Evolutionary conservation across 1,284 basidiomycete species (phyloP).

Genomic region (Fomitopsis palustris): DNA sequence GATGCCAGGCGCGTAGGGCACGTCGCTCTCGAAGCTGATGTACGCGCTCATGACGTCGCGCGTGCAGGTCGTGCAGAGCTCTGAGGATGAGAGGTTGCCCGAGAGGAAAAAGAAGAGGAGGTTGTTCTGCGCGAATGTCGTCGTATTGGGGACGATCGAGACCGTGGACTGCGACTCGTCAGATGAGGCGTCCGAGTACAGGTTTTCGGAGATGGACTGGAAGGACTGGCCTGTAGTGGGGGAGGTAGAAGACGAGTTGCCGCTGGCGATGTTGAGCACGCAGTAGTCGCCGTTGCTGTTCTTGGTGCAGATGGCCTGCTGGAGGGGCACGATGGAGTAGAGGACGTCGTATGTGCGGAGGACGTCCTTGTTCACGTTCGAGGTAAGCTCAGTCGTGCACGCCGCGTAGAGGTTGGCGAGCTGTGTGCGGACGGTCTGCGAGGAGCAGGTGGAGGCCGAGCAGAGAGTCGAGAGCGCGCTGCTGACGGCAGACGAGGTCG

Average conservation of each 20-base stretch:
- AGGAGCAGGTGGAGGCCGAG: constrained; percentile 48
- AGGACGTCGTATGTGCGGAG: constrained; percentile 73
- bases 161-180: constrained; percentile 28
- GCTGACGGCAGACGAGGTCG: constrained; percentile 45
- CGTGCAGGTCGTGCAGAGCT: constrained; percentile 81
- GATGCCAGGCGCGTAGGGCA: constrained; percentile 75
- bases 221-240: constrained; percentile 14
- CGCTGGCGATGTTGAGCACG: constrained; percentile 25
- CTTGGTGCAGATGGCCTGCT: constrained; percentile 69
- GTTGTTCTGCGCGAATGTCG: constrained; percentile 61
- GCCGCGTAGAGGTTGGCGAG: constrained; percentile 67
- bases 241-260: constrained; percentile 12
- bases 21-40: constrained; percentile 68
- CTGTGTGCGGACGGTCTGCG: constrained; percentile 52
- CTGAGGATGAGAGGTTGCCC: constrained; percentile 40
- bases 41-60: constrained; percentile 71
- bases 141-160: constrained; percentile 58
- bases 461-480: constrained; percentile 62
- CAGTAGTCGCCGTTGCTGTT: constrained; percentile 71
- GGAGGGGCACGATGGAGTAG: constrained; percentile 67
- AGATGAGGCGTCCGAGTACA: constrained; percentile 10
- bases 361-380: constrained; percentile 45
- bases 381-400: constrained; percentile 68
- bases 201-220: constrained; percentile 21
- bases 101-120: constrained; percentile 79